Base-by-base conservation (phyloP, 805 yeast species). In the Candida schatavii region DNA sequence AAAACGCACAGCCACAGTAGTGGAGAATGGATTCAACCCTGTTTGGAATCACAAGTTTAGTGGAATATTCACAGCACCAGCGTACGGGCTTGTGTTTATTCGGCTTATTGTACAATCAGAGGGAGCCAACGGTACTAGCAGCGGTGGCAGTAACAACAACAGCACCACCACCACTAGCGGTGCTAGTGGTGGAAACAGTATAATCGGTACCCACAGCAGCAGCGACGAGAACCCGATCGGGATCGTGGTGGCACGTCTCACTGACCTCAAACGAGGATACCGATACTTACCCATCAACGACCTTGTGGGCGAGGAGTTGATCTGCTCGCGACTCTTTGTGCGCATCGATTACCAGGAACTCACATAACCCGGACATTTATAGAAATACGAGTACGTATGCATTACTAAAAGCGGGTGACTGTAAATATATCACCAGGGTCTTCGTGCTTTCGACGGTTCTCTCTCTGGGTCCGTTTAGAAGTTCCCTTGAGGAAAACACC, bases 21-120 rank as follows among this genome's bases (percentile, higher is more conserved):
- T 59, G 5, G 80, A 78, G 38, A 89, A 90, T 61, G 97, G 97
- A 0, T 88, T 87, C 63, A 88, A 86, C 55, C 97, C 97, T 0
- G 62, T 74, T 5, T 91, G 97, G 97, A 78, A 83, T 46, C 72
- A 75, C 38, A 58, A 55, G 3, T 73, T 81, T 46, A 47, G 57
- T n/a, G 72, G 83, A 2, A 49, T 70, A 5, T 57, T 61, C 3
- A 58, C 72, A 5, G 58, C 66, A 34, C 27, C 27, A 23, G 45
- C 55, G n/a, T 61, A 67, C 41, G 72, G 76, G 5, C 66, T 85
- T 31, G 74, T 80, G 2, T 86, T 86, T 55, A 46, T 84, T 6
- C 65, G 78, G 42, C 70, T 86, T 40, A 52, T 70, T 2, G 72
- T 82, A 3, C 74, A 75, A 46, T 62, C 42, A 19, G 35, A 37